Percentiles rank a stretch among this genome's conserved stretches.
Conservation (phyloP, 129 eudicot genomes). For the Flaveria trinervia region DNA sequence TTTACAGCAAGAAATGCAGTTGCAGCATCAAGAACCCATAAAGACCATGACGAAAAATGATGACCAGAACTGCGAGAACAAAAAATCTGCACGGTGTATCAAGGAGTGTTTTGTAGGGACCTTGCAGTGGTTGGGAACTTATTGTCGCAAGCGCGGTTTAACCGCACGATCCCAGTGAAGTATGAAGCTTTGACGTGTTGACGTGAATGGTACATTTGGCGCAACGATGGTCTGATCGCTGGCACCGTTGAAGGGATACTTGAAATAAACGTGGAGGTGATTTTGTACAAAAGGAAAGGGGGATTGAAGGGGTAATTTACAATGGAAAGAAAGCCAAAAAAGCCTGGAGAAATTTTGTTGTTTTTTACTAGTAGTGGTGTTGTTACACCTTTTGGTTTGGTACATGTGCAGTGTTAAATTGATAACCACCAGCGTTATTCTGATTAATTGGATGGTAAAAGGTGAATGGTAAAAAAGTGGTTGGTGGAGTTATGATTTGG, state of each 20-base stretch:
- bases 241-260: background rate
- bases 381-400: slow-evolving; percentile 29
- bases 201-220: slow-evolving; percentile 16
- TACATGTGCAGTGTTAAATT: slow-evolving; percentile 51
- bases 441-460: slow-evolving; percentile 13
- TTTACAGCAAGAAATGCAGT: slow-evolving; percentile 49
- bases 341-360: slow-evolving; percentile 61
- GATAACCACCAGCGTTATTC: background rate
- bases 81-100: slow-evolving; percentile 51
- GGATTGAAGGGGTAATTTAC: slow-evolving; percentile 29
- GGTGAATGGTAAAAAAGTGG: slow-evolving; percentile 20
- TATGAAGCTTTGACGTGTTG: slow-evolving; percentile 88
- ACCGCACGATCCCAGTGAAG: slow-evolving; percentile 67
- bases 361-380: slow-evolving; percentile 10
- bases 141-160: slow-evolving; percentile 69
- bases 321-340: slow-evolving; percentile 19
- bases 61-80: slow-evolving; percentile 23
- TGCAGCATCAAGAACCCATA: slow-evolving; percentile 36
- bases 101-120: slow-evolving; percentile 95
- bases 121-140: slow-evolving; percentile 81
- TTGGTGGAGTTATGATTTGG: slow-evolving; percentile 27
- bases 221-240: background rate
- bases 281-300: slow-evolving; percentile 46
- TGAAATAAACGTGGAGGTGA: slow-evolving; percentile 31
- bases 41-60: slow-evolving; percentile 17